A percentile compares a stretch with the other conserved stretches of the same genome.
Evolutionary conservation across 805 yeast genomes (phyloP).

Genomic region (Blastobotrys americana): DNA sequence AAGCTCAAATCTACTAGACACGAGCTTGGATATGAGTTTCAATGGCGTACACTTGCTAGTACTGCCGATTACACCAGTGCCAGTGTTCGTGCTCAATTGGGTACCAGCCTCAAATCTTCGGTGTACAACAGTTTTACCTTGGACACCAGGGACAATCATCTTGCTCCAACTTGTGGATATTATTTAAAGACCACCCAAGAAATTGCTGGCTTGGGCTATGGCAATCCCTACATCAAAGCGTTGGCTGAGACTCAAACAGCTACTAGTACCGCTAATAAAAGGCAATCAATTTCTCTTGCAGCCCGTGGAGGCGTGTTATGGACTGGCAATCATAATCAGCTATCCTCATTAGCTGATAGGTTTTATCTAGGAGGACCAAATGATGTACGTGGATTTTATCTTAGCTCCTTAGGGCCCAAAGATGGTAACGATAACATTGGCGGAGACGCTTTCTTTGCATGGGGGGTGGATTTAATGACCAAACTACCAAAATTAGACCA

Average conservation of each 20-base stretch:
- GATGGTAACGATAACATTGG: slow-evolving; percentile 53
- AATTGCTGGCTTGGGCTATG: slow-evolving; percentile 31
- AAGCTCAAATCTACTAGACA: slow-evolving; percentile 32
- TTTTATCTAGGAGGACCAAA: slow-evolving; percentile 78
- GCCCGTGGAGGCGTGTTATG: slow-evolving; percentile 49
- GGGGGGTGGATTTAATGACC: slow-evolving; percentile 52
- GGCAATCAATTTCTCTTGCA: slow-evolving; percentile 10
- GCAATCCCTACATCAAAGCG: slow-evolving; percentile 27
- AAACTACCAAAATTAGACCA: slow-evolving; percentile 47
- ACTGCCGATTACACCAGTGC: slow-evolving; percentile 43
- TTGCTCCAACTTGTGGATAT: slow-evolving; percentile 43
- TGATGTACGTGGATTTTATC: slow-evolving; percentile 61
- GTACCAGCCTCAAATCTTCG: slow-evolving; percentile 54
- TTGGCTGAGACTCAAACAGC: slow-evolving; percentile 32
- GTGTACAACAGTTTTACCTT: slow-evolving; percentile 37
- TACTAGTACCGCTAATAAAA: slow-evolving; percentile 25
- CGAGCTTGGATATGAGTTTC: slow-evolving; percentile 53
- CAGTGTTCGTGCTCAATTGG: slow-evolving; percentile 50
- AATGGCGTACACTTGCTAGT: slow-evolving; percentile 49
- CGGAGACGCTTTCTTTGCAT: slow-evolving; percentile 53
- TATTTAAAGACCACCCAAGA: slow-evolving; percentile 40
- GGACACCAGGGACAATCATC: slow-evolving; percentile 39
- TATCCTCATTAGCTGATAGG: slow-evolving; percentile 64
- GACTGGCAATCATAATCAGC: slow-evolving; percentile 28
- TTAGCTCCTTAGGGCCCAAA: slow-evolving; percentile 61